Evolutionary conservation across 306 rosid genomes (phyloP), one percentile per base, ranked within the genome.

Genomic region (Potentilla sterilis): DNA sequence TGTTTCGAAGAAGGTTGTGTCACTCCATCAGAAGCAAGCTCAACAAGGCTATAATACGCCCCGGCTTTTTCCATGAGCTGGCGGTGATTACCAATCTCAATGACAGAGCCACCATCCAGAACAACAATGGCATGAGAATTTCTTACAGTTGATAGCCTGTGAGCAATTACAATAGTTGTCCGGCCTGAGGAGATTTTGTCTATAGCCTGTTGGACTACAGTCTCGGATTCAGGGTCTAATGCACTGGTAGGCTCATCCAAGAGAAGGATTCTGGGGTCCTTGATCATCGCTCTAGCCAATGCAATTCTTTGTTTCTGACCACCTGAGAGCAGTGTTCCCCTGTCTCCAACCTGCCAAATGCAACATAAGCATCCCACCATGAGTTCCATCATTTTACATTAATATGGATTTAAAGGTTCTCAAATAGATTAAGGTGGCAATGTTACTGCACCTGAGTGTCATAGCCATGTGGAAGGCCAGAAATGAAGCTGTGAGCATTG

Each of bases 161-260:
- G 97, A 87, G 96, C 97, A 69, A 91, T 94, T 73, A 91, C 91
- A 69, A 88, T 84, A 57, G 96, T 86, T 77, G 97, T 91, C 79
- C 98, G 62, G 67, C 93, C 89, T 11, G 79, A 71, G 37, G 93
- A 91, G 70, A 90, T 89, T 84, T 94, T 90, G 85, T 91, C 92
- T 24, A 91, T 91, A 74, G 98, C 97, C 55, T 86, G 28, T 80
- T 94, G 95, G 61, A 90, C 98, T 15, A 85, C 68, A 42, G 81
- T 55, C 85, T 94, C 97, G 3, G 96, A 94, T 81, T 90, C 92
- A 4, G 96, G 86, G 80, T 94, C 98, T 55, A 91, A 85, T 12
- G 98, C 96, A 49, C 97, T 94, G 18, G 98, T 94, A n/a, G 98
- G 93, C 74, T 94, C 97, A 58, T 94, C 98, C 47, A 94, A 83